These are phyloP conservation scores for Kuraishia cidri DNA, from an alignment of 805 yeast species.

Conservation along the genomic window DNA sequence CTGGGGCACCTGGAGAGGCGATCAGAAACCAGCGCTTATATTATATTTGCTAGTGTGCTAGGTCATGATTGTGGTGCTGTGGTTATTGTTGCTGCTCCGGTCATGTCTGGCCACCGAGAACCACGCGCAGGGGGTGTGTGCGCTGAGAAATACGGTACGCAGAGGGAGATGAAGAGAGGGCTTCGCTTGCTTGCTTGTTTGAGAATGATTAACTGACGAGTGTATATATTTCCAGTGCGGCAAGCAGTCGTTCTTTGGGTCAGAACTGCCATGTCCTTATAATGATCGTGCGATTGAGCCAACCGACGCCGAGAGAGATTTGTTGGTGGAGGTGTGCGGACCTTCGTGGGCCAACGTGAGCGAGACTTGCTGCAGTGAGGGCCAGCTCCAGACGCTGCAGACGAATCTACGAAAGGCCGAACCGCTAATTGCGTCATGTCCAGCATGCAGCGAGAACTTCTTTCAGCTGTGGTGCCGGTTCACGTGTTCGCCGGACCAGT, in stretches of 20 bases:
- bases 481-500: constrained; percentile 84
- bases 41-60: not conserved
- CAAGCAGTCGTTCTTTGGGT: constrained; percentile 69
- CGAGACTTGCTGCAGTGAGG: constrained; percentile 61
- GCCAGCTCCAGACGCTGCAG: constrained; percentile 49
- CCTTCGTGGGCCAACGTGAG: constrained; percentile 41
- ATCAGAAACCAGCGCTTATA: too few relatives aligned
- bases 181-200: too few relatives aligned
- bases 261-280: constrained; percentile 70
- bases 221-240: too few relatives aligned
- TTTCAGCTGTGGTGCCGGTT: constrained; percentile 78
- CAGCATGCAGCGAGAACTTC: constrained; percentile 87
- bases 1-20: too few relatives aligned
- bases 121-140: too few relatives aligned
- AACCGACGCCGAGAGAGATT: constrained; percentile 28
- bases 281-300: constrained; percentile 40
- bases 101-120: too few relatives aligned
- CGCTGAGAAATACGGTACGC: too few relatives aligned
- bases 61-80: not conserved
- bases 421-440: constrained; percentile 79
- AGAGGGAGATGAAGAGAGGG: too few relatives aligned
- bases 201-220: too few relatives aligned
- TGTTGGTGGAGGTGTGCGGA: constrained; percentile 64
- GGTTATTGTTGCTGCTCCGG: not conserved
- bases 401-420: constrained; percentile 66